Percentiles rank a stretch among this genome's conserved stretches.
These are phyloP conservation scores for Ganoderma boninense DNA, from an alignment of 1,284 basidiomycete genomes.

Conservation along the genomic window DNA sequence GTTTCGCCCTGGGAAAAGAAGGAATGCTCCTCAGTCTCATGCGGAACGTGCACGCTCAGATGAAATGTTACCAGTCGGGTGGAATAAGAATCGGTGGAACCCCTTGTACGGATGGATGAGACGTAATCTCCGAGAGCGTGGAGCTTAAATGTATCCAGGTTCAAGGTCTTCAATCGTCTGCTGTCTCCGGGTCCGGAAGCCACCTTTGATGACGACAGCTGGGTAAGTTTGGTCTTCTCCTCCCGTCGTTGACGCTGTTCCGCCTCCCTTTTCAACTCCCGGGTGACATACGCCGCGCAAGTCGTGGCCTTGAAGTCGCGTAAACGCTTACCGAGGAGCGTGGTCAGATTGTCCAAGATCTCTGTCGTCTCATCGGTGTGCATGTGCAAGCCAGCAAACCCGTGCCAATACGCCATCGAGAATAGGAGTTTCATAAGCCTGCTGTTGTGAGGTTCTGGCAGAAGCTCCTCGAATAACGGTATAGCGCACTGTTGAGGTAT, in stretches of 20 bases:
- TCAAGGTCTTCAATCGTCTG: conserved; percentile 23
- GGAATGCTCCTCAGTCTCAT: no score
- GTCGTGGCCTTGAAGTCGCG: not conserved
- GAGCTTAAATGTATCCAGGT: conserved; percentile 35
- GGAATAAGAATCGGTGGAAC: conserved; percentile 23
- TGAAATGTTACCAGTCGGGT: not conserved
- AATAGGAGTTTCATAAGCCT: conserved; percentile 38
- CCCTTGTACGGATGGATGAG: conserved; percentile 24
- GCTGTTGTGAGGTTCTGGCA: conserved; percentile 3
- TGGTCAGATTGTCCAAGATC: conserved; percentile 19
- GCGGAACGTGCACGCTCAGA: no score
- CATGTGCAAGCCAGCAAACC: conserved; percentile 40
- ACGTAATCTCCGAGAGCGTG: conserved; percentile 38
- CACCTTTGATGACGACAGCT: not conserved
- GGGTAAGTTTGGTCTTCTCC: conserved; percentile 29
- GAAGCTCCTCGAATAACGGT: not conserved
- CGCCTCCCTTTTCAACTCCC: not conserved
- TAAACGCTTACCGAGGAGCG: not conserved
- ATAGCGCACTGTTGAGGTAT: not conserved
- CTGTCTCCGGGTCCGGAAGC: not conserved
- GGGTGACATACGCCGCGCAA: not conserved
- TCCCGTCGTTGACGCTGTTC: not conserved
- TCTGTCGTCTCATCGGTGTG: conserved; percentile 38
- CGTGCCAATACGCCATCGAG: conserved; percentile 39
- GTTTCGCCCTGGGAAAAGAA: conserved; percentile 26